Evolutionary conservation across 208 protist genomes (phyloP).

Genomic region (Trypanosomatidae sp.): DNA sequence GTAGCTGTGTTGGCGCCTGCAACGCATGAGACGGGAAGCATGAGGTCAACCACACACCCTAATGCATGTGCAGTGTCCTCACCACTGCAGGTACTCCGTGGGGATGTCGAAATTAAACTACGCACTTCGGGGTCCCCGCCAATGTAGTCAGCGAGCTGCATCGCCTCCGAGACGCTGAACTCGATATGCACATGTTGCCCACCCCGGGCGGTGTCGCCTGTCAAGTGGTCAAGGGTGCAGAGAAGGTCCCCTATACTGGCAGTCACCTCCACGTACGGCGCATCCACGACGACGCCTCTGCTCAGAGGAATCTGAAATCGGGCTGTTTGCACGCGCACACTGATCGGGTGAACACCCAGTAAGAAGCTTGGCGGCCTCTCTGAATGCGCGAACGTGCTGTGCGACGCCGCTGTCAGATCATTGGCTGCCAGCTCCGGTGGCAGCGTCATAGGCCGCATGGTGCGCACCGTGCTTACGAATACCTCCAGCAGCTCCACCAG

Average conservation of each 20-base stretch:
- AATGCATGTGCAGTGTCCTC: neutral
- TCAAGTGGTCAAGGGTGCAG: neutral
- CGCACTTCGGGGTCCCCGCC: slow-evolving; percentile 20
- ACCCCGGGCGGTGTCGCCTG: neutral
- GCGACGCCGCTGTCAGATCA: neutral
- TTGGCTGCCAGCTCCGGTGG: neutral
- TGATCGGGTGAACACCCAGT: neutral
- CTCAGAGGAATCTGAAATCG: slow-evolving; percentile 15
- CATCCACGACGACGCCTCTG: neutral
- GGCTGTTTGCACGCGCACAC: slow-evolving; percentile 6
- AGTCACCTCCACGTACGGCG: slow-evolving; percentile 25
- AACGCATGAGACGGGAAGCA: neutral
- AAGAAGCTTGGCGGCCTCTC: neutral
- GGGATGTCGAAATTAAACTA: slow-evolving; percentile 10
- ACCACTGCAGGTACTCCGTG: slow-evolving; percentile 4
- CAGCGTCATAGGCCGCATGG: neutral
- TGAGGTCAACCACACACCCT: slow-evolving; percentile 9
- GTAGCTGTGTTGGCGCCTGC: neutral
- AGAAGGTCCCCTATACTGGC: slow-evolving; percentile 5
- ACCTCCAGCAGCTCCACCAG: slow-evolving; percentile 24
- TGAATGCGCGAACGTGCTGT: neutral
- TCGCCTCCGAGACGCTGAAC: slow-evolving; percentile 10
- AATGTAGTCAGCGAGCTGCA: slow-evolving; percentile 21
- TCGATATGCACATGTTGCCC: slow-evolving; percentile 1
- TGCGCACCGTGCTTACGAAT: neutral